phyloP scores from a whole-genome alignment of 139 green algal genomes.

The Deuterostichococcus epilithicus region DNA sequence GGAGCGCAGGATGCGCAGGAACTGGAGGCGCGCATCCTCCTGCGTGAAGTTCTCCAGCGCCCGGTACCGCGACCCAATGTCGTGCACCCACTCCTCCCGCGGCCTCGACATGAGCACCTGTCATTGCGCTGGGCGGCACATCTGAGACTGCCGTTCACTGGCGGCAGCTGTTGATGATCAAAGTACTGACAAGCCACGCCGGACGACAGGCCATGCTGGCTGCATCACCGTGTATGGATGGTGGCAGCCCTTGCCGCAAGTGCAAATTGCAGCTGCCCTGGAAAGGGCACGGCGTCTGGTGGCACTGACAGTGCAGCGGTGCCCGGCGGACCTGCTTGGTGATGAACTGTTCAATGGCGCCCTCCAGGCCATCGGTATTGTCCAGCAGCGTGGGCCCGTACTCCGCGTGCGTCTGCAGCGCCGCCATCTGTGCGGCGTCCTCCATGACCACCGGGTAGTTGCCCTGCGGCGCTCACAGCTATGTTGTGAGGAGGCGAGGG shows the following conservation, averaged over 20 bases:
- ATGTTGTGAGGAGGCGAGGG: background rate
- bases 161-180: too few species aligned
- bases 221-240: too few species aligned
- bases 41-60: constrained; percentile 77
- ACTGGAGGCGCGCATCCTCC: constrained; percentile 86
- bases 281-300: too few species aligned
- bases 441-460: constrained; percentile 96
- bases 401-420: constrained; percentile 83
- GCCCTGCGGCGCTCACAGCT: constrained; percentile 39
- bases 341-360: constrained; percentile 67
- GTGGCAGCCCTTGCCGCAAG: too few species aligned
- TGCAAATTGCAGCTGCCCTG: too few species aligned
- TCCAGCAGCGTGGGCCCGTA: constrained; percentile 56
- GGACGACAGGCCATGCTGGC: too few species aligned
- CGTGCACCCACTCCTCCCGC: constrained; percentile 71
- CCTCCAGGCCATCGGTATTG: constrained; percentile 52
- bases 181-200: too few species aligned
- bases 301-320: too few species aligned
- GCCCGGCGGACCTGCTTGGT: constrained; percentile 47
- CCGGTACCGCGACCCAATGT: constrained; percentile 76
- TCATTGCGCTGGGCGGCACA: too few species aligned
- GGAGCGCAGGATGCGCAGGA: constrained; percentile 89
- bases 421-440: constrained; percentile 91
- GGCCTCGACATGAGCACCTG: constrained; percentile 71
- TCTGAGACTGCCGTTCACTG: too few species aligned